Percentiles rank a stretch among this genome's conserved stretches.
phyloP scores from a whole-genome alignment of 441 rosid species.

The Omphalea diandra region DNA sequence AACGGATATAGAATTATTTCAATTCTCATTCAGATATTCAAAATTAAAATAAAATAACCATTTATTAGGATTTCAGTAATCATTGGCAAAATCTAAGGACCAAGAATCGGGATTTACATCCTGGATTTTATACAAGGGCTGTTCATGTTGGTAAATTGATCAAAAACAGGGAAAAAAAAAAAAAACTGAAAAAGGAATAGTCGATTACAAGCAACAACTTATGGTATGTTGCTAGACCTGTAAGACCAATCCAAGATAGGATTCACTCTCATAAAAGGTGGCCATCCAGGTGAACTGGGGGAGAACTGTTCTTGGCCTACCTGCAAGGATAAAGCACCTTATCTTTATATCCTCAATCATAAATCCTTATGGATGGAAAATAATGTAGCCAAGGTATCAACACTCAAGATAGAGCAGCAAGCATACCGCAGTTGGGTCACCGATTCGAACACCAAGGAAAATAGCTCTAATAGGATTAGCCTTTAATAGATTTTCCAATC shows the following conservation, averaged over 20 bases:
- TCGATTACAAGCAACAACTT: not conserved
- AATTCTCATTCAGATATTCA: no score
- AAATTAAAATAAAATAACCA: not conserved
- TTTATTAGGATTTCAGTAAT: not conserved
- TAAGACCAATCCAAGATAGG: conserved; percentile 99
- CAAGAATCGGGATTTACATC: not conserved
- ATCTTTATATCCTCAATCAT: conserved; percentile 16
- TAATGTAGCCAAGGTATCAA: not conserved
- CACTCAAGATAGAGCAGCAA: conserved; percentile 17
- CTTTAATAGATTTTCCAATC: conserved; percentile 81
- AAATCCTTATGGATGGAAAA: not conserved
- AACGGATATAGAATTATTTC: no score
- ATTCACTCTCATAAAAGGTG: conserved; percentile 98
- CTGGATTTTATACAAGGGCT: not conserved
- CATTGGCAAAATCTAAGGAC: not conserved
- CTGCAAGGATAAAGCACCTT: conserved; percentile 36
- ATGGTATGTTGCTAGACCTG: conserved; percentile 48
- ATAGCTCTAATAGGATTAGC: conserved; percentile 87
- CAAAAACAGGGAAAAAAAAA: conserved; percentile 2
- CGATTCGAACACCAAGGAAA: conserved; percentile 97
- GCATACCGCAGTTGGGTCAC: conserved; percentile 99
- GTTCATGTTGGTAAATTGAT: not conserved
- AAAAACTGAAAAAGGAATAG: conserved; percentile 1
- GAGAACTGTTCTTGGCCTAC: conserved; percentile 99
- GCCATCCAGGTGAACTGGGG: conserved; percentile 99